Conservation (phyloP, 129 eudicot genomes). For the Flaveria trinervia region DNA sequence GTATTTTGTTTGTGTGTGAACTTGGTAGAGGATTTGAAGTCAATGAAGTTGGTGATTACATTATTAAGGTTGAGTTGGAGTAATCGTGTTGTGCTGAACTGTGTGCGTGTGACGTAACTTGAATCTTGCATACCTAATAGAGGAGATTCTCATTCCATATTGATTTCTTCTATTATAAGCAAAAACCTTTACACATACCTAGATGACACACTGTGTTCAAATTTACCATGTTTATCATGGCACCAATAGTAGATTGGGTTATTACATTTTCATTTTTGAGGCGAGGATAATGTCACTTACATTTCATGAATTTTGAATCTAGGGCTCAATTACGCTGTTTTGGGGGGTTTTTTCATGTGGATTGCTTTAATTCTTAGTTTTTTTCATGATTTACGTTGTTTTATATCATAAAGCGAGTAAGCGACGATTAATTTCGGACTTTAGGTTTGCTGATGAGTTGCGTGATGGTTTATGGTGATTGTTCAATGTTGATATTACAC, state of each 20-base stretch:
- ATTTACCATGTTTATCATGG: conserved; percentile 3
- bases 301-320: conserved; percentile 47
- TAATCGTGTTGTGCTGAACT: conserved; percentile 9
- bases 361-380: conserved; percentile 26
- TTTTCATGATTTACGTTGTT: conserved; percentile 9
- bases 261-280: neutral
- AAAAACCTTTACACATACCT: conserved; percentile 12
- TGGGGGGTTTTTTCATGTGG: neutral
- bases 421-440: neutral
- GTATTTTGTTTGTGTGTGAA: neutral
- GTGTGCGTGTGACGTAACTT: conserved; percentile 12
- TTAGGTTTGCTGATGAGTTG: neutral
- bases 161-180: conserved; percentile 15
- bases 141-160: conserved; percentile 8
- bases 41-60: neutral
- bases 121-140: conserved; percentile 24
- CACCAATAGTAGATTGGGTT: neutral
- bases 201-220: neutral
- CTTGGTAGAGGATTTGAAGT: neutral
- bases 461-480: neutral
- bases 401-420: too few species aligned
- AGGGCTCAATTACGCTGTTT: conserved; percentile 50
- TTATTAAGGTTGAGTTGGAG: neutral
- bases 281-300: conserved; percentile 9
- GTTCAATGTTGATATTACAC: too few species aligned